Base-by-base conservation (phyloP, 106 monocot genomes). In the Dioscorea zingiberensis region DNA sequence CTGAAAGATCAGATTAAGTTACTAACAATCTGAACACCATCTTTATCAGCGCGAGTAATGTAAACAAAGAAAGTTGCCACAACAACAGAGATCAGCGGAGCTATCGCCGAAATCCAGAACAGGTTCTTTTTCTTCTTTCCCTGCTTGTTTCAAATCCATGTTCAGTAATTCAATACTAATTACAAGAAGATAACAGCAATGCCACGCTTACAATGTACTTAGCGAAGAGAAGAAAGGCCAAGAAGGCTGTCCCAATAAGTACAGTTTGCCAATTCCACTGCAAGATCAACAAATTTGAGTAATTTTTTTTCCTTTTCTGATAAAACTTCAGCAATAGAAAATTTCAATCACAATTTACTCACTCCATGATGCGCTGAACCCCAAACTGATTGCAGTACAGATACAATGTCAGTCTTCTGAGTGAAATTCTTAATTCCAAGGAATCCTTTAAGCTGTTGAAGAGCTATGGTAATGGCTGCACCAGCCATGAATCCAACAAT, bases 251-350 rank as follows among this genome's bases (percentile, higher is more conserved):
- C 13, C 82, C 92, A 14, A 93, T 93, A 21, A 83, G 8, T 64
- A 85, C 78, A 2, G 92, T 93, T 29, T 85, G 82, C 92, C 92
- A 93, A 48, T 93, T 93, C 92, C 92, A 93, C 92, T 93, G 82
- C 30, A 67, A 68, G 10, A 25, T 51, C 29, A 59, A 3, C 16
- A 67, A 64, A 73, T 65, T 82, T 44, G 68, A 63, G 24, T 55
- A 46, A 38, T 38, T 38, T 38, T 38, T 30, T 38, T 38, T 38
- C n/a, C n/a, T n/a, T 38, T 8, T 38, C 38, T 38, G 38, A 1
- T 38, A 38, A n/a, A 38, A 38, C 38, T 38, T 38, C 38, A 38
- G 10, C 38, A 38, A 38, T 8, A 38, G 38, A 38, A 38, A 38
- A 6, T 8, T 38, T 8, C 6, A 38, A 27, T 27, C 27, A 38